Conservation (phyloP, 306 rosid genomes). For the Lathyrus aphaca region DNA sequence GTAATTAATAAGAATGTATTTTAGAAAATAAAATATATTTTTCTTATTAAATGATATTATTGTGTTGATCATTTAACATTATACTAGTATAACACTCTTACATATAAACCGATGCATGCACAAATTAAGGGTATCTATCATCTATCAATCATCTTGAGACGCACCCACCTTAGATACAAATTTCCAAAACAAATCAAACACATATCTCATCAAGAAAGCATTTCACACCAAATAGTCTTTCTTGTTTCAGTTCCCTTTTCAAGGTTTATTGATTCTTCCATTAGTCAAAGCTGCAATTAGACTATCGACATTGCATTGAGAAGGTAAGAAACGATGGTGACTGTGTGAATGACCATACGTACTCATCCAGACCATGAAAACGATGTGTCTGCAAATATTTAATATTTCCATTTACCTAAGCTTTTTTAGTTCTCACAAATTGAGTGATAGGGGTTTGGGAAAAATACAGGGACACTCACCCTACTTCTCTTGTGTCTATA, state of each 20-base stretch:
- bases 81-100: no score
- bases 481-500: conserved; percentile 25
- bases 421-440: background rate
- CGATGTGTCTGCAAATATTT: conserved; percentile 32
- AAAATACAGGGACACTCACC: conserved; percentile 40
- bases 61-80: no score
- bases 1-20: no score
- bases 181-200: conserved; percentile 40
- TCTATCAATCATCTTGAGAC: background rate
- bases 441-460: background rate
- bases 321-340: conserved; percentile 42
- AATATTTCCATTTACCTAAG: conserved; percentile 22
- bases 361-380: conserved; percentile 27
- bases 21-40: no score
- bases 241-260: conserved; percentile 41
- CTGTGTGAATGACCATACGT: conserved; percentile 45
- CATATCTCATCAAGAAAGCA: conserved; percentile 23
- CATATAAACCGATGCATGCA: no score
- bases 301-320: conserved; percentile 49
- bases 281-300: conserved; percentile 53
- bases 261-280: conserved; percentile 49
- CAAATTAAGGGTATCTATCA: no score
- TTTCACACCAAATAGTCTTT: conserved; percentile 37
- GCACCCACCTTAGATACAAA: background rate
- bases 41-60: no score